A percentile compares a stretch with the other conserved stretches of the same genome.
Evolutionary conservation across 495 filamentous ascomycete species (phyloP).

Genomic region (Aspergillus steynii): DNA sequence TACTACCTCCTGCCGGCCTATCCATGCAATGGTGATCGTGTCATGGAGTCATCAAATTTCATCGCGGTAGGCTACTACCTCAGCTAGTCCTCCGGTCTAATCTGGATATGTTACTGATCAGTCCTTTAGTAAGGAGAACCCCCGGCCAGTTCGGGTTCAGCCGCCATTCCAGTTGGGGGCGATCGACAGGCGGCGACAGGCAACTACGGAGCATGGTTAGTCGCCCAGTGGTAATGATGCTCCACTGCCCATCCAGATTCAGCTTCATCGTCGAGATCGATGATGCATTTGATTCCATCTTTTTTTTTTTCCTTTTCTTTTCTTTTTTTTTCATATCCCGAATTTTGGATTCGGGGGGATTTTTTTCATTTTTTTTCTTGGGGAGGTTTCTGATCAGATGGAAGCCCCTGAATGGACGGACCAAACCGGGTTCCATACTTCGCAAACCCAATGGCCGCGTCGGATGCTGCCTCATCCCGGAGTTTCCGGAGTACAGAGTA

Average conservation of each 20-base stretch:
- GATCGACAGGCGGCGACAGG: neutral
- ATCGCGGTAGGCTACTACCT: neutral
- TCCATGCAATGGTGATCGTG: neutral
- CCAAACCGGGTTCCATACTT: slow-evolving; percentile 7
- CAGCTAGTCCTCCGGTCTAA: neutral
- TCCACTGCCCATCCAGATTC: neutral
- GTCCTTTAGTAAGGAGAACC: neutral
- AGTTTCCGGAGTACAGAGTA: neutral
- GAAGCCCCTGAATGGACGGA: slow-evolving; percentile 7
- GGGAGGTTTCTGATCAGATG: neutral
- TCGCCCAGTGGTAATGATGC: neutral
- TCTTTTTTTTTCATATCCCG: neutral
- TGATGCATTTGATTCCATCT: neutral
- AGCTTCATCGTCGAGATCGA: neutral
- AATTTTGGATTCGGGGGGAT: neutral
- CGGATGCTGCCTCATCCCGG: neutral
- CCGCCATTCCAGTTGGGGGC: neutral
- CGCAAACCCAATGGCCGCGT: neutral
- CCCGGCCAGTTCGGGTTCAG: neutral
- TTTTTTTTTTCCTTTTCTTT: neutral
- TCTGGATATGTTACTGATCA: neutral
- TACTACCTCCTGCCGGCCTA: neutral
- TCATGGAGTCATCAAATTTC: neutral
- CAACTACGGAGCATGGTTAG: too few relatives aligned
- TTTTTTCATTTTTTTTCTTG: neutral